These are phyloP conservation scores for Cutaneotrichosporon arboriforme DNA, from an alignment of 1,284 basidiomycete genomes.

Conservation along the genomic window DNA sequence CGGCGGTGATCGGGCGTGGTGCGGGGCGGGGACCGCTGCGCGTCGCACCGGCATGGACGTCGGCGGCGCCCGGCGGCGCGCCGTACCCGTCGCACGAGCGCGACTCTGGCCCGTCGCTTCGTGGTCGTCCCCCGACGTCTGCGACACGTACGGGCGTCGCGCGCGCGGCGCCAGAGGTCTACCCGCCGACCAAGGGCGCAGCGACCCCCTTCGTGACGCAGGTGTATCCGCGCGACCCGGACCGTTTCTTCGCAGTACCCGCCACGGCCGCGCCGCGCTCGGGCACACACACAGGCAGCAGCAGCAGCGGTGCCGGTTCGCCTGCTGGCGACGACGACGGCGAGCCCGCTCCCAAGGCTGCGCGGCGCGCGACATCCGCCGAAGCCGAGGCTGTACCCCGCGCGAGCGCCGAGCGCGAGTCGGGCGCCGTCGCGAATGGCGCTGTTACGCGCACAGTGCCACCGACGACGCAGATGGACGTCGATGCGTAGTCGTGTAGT, in stretches of 20 bases:
- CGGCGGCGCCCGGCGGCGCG: background rate
- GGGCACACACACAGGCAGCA: background rate
- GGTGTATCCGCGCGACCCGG: conserved; percentile 32
- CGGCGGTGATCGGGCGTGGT: conserved; percentile 14
- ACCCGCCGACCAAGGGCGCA: conserved; percentile 18
- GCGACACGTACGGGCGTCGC: background rate
- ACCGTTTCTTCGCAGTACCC: conserved; percentile 10
- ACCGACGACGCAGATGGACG: too few relatives aligned
- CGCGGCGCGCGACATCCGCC: too few relatives aligned
- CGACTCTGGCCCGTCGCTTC: background rate
- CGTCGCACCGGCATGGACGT: conserved; percentile 23
- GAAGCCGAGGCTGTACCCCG: too few relatives aligned
- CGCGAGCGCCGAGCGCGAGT: too few relatives aligned
- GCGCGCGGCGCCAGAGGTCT: conserved; percentile 25
- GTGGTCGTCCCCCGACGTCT: too few relatives aligned
- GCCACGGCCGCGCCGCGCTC: conserved; percentile 7
- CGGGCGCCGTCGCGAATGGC: too few relatives aligned
- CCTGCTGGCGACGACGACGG: background rate
- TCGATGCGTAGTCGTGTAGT: too few relatives aligned
- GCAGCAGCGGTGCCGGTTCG: background rate
- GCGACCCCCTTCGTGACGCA: conserved; percentile 19
- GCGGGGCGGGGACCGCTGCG: conserved; percentile 8
- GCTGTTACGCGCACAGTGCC: too few relatives aligned
- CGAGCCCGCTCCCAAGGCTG: conserved; percentile 2
- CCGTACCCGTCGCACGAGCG: background rate